phyloP scores from a whole-genome alignment of 257 asterid species.

The Hygrophila difformis region DNA sequence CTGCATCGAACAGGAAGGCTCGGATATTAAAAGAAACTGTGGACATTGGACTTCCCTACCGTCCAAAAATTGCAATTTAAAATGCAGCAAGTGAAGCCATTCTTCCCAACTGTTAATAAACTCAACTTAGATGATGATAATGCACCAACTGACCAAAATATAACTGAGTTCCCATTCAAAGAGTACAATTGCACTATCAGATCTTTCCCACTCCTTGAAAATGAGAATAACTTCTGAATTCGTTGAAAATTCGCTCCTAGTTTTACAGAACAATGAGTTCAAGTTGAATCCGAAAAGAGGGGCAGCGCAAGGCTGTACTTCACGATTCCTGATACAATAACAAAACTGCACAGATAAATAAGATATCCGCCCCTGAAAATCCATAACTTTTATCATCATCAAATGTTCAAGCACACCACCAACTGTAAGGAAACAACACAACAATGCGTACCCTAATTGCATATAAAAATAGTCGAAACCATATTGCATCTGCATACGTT shows the following conservation, averaged over 20 bases:
- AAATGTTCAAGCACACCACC: slow-evolving; percentile 14
- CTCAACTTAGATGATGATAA: slow-evolving; percentile 12
- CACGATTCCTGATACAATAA: slow-evolving; percentile 23
- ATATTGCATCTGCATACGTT: no score
- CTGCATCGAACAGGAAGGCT: slow-evolving; percentile 18
- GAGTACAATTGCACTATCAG: slow-evolving; percentile 1
- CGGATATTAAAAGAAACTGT: slow-evolving; percentile 1
- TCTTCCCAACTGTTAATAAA: slow-evolving; percentile 17
- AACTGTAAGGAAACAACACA: no score
- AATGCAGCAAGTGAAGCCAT: slow-evolving; percentile 6
- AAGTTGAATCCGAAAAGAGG: slow-evolving; percentile 9
- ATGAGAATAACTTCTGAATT: slow-evolving; percentile 1
- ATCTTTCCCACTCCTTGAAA: no score
- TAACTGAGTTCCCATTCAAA: slow-evolving; percentile 17
- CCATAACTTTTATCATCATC: slow-evolving; percentile 8
- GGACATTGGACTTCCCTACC: slow-evolving; percentile 17
- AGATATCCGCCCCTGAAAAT: slow-evolving; percentile 4
- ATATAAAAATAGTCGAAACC: no score
- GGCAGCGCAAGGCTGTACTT: slow-evolving; percentile 14
- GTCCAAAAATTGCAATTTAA: slow-evolving; percentile 11
- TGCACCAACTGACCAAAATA: slow-evolving; percentile 19
- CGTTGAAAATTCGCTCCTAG: slow-evolving; percentile 12
- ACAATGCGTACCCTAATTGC: background rate
- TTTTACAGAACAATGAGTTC: background rate
- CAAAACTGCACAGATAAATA: slow-evolving; percentile 12